phyloP scores from a whole-genome alignment of 495 filamentous ascomycete genomes.

The Lichenothelia convexa region DNA sequence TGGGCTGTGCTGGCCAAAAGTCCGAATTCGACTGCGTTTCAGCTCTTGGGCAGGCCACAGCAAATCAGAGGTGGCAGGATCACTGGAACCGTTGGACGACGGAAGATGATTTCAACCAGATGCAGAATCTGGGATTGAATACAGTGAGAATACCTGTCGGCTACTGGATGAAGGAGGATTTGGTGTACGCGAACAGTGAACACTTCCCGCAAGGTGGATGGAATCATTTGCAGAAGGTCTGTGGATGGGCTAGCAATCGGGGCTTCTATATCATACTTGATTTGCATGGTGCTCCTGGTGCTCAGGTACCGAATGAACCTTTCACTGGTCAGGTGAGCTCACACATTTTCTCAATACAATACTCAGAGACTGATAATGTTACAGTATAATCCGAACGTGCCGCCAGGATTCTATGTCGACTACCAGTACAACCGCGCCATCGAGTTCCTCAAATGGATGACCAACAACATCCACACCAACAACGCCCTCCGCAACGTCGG shows the following conservation, averaged over 20 bases:
- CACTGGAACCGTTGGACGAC: slow-evolving; percentile 45
- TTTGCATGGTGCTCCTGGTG: slow-evolving; percentile 43
- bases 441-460: slow-evolving; percentile 41
- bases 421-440: slow-evolving; percentile 39
- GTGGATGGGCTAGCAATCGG: slow-evolving; percentile 34
- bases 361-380: too few relatives aligned
- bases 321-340: slow-evolving; percentile 35
- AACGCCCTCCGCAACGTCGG: slow-evolving; percentile 36
- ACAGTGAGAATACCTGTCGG: slow-evolving; percentile 45
- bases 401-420: slow-evolving; percentile 36
- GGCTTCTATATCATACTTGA: slow-evolving; percentile 47
- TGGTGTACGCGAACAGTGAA: slow-evolving; percentile 33
- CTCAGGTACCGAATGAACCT: slow-evolving; percentile 31
- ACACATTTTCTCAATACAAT: too few relatives aligned
- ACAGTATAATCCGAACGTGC: too few relatives aligned
- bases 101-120: slow-evolving; percentile 33
- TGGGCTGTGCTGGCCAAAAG: slow-evolving; percentile 33
- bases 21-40: slow-evolving; percentile 42
- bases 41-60: slow-evolving; percentile 32
- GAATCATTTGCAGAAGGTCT: slow-evolving; percentile 32
- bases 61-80: slow-evolving; percentile 32
- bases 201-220: slow-evolving; percentile 40
- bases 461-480: slow-evolving; percentile 34
- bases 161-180: slow-evolving; percentile 42
- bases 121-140: slow-evolving; percentile 36